A percentile compares a stretch with the other conserved stretches of the same genome.
These are phyloP conservation scores for Xanthoconium separans DNA, from an alignment of 1,284 basidiomycete species.

Conservation along the genomic window DNA sequence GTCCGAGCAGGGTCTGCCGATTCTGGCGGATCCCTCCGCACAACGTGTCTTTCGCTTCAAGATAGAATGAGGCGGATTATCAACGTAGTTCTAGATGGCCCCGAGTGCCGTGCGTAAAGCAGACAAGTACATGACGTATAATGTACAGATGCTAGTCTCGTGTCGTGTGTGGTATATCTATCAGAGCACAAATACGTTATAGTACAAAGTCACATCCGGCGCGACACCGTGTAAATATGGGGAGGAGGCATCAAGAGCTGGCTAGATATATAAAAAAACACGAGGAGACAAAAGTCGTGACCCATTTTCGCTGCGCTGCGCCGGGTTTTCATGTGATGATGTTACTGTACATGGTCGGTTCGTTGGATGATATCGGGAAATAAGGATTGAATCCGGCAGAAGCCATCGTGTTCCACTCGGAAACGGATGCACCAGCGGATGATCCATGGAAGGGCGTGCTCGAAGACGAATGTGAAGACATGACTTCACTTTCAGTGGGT, in stretches of 20 bases:
- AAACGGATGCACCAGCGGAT: constrained; percentile 42
- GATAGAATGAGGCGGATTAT: constrained; percentile 30
- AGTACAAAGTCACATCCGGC: constrained; percentile 35
- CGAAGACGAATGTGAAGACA: constrained; percentile 67
- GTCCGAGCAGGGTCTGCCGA: constrained; percentile 35
- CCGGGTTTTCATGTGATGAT: constrained; percentile 45
- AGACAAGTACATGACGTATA: constrained; percentile 35
- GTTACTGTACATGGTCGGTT: constrained; percentile 51
- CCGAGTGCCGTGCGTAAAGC: constrained; percentile 14
- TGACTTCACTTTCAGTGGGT: constrained; percentile 64
- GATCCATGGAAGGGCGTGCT: constrained; percentile 44
- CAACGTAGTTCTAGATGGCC: constrained; percentile 19
- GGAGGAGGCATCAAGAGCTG: constrained; percentile 9
- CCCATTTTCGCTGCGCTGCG: background rate
- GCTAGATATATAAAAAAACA: constrained; percentile 1
- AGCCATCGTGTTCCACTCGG: constrained; percentile 61
- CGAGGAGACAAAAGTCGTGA: background rate
- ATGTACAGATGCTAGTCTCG: constrained; percentile 26
- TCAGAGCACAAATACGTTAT: constrained; percentile 32
- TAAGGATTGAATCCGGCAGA: constrained; percentile 64
- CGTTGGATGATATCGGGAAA: constrained; percentile 53
- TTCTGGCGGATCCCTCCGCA: constrained; percentile 40
- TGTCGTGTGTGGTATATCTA: constrained; percentile 6
- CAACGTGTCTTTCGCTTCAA: constrained; percentile 56
- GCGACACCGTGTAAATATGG: constrained; percentile 33